phyloP scores from a whole-genome alignment of 2,329 filamentous ascomycete species.

The Curvularia verruculosa region DNA sequence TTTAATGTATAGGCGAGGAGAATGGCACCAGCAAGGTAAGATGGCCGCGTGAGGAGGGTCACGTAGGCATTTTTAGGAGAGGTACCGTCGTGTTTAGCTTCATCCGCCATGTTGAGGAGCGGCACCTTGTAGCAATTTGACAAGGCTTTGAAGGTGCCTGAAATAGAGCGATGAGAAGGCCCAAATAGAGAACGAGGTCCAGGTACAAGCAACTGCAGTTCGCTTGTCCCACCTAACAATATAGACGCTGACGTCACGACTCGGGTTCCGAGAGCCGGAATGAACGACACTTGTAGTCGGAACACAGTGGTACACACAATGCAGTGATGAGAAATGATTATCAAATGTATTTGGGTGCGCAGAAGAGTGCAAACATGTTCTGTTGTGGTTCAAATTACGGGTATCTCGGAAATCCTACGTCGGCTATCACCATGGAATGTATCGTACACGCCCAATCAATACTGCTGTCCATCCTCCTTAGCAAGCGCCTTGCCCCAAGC shows the following conservation, averaged over 20 bases:
- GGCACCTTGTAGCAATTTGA: neutral
- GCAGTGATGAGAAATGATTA: neutral
- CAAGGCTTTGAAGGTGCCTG: neutral
- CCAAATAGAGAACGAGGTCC: neutral
- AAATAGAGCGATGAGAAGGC: neutral
- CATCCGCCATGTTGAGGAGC: conserved; percentile 16
- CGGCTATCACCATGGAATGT: neutral
- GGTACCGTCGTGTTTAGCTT: neutral
- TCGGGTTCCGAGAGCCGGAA: conserved; percentile 18
- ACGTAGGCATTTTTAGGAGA: conserved; percentile 50
- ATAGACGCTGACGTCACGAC: conserved; percentile 32
- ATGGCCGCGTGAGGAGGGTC: conserved; percentile 59
- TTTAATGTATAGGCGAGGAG: conserved; percentile 58
- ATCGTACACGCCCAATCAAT: conserved; percentile 17
- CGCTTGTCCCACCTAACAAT: conserved; percentile 3
- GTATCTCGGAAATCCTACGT: conserved; percentile 23
- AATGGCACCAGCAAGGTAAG: conserved; percentile 60
- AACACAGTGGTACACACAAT: neutral
- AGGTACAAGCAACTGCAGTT: neutral
- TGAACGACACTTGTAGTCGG: neutral
- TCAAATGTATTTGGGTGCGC: neutral
- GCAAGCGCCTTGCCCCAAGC: conserved; percentile 72
- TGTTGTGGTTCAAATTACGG: conserved; percentile 23
- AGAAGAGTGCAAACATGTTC: neutral
- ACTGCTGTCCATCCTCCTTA: conserved; percentile 47